Evolutionary conservation across 805 yeast genomes (phyloP).

Genomic region (Kodamaea leandrae): DNA sequence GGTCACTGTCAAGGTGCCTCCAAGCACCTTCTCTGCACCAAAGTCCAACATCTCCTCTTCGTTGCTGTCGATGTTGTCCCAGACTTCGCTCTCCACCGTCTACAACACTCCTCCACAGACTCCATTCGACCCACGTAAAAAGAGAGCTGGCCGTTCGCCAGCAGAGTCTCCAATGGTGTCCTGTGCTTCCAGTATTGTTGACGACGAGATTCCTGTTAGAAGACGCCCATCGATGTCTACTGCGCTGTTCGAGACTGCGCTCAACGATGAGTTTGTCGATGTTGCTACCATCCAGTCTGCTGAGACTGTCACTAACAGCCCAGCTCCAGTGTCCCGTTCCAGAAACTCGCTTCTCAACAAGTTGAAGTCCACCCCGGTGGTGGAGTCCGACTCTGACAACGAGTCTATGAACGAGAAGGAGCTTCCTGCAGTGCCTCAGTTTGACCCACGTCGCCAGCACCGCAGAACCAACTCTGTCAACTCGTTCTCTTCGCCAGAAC

Average conservation of each 20-base stretch:
- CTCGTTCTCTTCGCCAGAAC: constrained; percentile 18
- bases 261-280: constrained; percentile 3
- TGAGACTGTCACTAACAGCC: not conserved
- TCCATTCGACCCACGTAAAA: constrained; percentile 24
- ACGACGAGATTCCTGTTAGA: constrained; percentile 15
- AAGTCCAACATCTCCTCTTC: constrained; percentile 14
- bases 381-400: constrained; percentile 13
- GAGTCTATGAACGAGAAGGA: constrained; percentile 10
- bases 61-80: constrained; percentile 14
- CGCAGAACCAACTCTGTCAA: constrained; percentile 7
- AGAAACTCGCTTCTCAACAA: constrained; percentile 14
- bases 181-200: constrained; percentile 12
- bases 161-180: constrained; percentile 13
- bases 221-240: constrained; percentile 4
- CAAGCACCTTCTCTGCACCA: constrained; percentile 1
- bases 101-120: constrained; percentile 14
- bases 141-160: constrained; percentile 12
- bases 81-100: constrained; percentile 9
- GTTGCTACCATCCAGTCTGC: not conserved
- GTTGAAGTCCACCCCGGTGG: constrained; percentile 9
- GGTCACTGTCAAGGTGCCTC: constrained; percentile 23
- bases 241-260: not conserved
- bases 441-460: constrained; percentile 17
- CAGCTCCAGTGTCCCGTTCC: constrained; percentile 1
- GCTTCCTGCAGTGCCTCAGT: constrained; percentile 8